Conservation (phyloP, 305 asterid species). For the Fraxinus floribunda region DNA sequence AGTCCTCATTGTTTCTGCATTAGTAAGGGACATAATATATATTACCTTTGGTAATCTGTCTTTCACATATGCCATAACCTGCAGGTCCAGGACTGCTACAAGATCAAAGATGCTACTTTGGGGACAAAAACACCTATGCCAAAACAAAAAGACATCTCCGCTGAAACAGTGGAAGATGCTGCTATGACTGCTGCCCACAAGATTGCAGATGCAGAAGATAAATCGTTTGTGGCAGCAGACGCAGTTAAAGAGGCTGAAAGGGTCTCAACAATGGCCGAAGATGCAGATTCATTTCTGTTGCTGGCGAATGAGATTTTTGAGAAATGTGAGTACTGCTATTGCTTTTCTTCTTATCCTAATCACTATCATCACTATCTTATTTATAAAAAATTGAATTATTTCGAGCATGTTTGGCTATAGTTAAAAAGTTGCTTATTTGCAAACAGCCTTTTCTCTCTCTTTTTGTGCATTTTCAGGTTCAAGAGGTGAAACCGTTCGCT, state of each 20-base stretch:
- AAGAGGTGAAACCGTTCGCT: constrained; percentile 22
- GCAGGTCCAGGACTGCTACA: constrained; percentile 41
- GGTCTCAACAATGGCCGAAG: constrained; percentile 53
- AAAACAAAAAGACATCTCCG: constrained; percentile 33
- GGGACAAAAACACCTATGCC: constrained; percentile 31
- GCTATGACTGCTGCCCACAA: constrained; percentile 42
- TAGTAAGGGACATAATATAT: neutral
- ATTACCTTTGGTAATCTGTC: neutral
- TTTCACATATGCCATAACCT: neutral
- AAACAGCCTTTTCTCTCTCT: neutral
- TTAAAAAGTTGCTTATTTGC: neutral
- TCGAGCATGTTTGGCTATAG: neutral
- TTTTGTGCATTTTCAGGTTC: constrained; percentile 33
- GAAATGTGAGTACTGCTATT: constrained; percentile 36
- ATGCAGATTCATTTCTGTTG: constrained; percentile 45
- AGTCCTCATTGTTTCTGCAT: neutral
- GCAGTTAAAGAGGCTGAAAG: constrained; percentile 63
- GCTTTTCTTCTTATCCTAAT: neutral
- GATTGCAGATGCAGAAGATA: constrained; percentile 62
- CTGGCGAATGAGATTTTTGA: constrained; percentile 39
- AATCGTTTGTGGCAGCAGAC: constrained; percentile 49
- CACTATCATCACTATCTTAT: neutral
- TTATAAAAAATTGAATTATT: neutral
- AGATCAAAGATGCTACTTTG: constrained; percentile 31
- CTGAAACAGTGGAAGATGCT: constrained; percentile 44